A percentile compares a stretch with the other conserved stretches of the same genome.
phyloP scores from a whole-genome alignment of 495 filamentous ascomycete genomes.

The Talaromyces trachyspermus region DNA sequence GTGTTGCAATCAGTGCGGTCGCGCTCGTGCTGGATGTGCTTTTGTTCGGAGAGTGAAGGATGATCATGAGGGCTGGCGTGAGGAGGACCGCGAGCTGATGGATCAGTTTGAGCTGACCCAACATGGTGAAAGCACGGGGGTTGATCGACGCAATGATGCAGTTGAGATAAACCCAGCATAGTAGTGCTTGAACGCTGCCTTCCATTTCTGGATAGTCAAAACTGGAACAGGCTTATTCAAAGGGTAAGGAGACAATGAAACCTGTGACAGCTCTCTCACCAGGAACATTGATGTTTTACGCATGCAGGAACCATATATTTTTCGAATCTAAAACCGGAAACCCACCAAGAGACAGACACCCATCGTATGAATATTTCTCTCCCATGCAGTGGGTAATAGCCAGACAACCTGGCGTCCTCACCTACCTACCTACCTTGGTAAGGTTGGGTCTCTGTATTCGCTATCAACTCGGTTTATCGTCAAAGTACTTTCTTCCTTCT shows the following conservation, averaged over 20 bases:
- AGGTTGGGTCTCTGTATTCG: too few species aligned
- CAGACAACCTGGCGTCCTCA: too few species aligned
- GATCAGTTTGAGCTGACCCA: conserved; percentile 11
- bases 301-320: background rate
- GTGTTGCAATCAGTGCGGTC: conserved; percentile 31
- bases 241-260: too few species aligned
- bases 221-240: too few species aligned
- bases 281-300: too few species aligned
- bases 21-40: conserved; percentile 32
- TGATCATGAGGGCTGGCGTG: conserved; percentile 34
- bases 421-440: too few species aligned
- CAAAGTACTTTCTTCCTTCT: too few species aligned
- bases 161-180: background rate
- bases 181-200: background rate
- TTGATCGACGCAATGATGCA: conserved; percentile 1
- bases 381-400: too few species aligned
- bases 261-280: too few species aligned
- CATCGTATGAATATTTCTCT: too few species aligned
- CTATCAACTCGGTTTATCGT: too few species aligned
- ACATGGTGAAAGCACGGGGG: background rate
- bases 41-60: conserved; percentile 35
- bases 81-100: conserved; percentile 14
- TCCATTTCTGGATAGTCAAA: background rate
- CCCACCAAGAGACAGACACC: too few species aligned
- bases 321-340: background rate